Evolutionary conservation across 164 flowering plant species (phyloP).

Genomic region (Vitis vinifera): DNA sequence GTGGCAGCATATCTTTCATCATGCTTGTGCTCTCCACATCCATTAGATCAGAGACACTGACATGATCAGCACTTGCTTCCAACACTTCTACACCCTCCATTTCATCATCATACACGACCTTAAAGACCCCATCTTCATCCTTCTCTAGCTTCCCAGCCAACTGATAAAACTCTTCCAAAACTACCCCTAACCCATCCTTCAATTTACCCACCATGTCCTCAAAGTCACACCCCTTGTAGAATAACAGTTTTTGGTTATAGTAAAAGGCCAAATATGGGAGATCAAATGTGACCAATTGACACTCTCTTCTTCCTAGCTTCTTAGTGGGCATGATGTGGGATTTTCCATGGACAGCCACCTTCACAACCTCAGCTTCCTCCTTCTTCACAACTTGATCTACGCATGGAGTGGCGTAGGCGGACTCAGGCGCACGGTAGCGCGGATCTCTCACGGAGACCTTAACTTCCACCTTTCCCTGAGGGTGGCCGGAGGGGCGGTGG

Average conservation of each 20-base stretch:
- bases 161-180: slow-evolving; percentile 72
- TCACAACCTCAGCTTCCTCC: slow-evolving; percentile 9
- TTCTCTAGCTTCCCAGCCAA: slow-evolving; percentile 74
- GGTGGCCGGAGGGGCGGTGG: slow-evolving; percentile 89
- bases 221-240: slow-evolving; percentile 61
- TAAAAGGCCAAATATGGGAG: slow-evolving; percentile 85
- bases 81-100: slow-evolving; percentile 70
- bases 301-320: slow-evolving; percentile 49
- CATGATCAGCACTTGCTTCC: slow-evolving; percentile 55
- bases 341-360: slow-evolving; percentile 44
- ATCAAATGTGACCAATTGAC: slow-evolving; percentile 83
- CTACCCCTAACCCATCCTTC: slow-evolving; percentile 64
- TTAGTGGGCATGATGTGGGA: slow-evolving; percentile 55
- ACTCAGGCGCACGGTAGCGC: slow-evolving; percentile 38
- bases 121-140: slow-evolving; percentile 84
- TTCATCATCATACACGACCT: slow-evolving; percentile 71
- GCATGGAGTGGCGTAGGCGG: slow-evolving; percentile 19
- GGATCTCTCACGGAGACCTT: slow-evolving; percentile 37
- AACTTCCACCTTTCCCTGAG: slow-evolving; percentile 71
- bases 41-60: slow-evolving; percentile 55
- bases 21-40: slow-evolving; percentile 44
- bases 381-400: slow-evolving; percentile 11
- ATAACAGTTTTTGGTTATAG: slow-evolving; percentile 88
- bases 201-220: slow-evolving; percentile 53
- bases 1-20: slow-evolving; percentile 72